These are phyloP conservation scores for Fraxinus anomala DNA, from an alignment of 257 asterid species.

Conservation along the genomic window DNA sequence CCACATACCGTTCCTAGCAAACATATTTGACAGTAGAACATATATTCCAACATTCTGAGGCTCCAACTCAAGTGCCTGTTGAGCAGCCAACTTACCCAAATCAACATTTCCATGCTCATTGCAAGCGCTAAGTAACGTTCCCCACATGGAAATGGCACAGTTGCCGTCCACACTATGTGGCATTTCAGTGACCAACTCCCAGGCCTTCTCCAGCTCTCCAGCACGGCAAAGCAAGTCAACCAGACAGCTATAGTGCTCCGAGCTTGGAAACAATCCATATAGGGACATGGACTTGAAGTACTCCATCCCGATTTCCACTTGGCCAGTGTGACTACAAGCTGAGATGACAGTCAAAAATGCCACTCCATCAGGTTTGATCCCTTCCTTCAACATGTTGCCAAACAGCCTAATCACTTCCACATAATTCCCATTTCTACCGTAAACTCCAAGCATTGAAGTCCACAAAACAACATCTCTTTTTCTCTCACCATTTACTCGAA, in stretches of 20 bases:
- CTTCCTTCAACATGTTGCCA: constrained; percentile 56
- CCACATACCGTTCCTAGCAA: constrained; percentile 78
- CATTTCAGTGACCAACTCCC: constrained; percentile 48
- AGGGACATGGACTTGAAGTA: constrained; percentile 66
- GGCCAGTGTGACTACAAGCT: constrained; percentile 86
- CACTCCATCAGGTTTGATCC: constrained; percentile 75
- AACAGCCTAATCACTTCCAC: constrained; percentile 56
- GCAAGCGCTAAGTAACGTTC: constrained; percentile 77
- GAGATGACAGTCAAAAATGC: constrained; percentile 75
- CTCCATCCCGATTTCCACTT: constrained; percentile 69
- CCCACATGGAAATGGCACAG: constrained; percentile 67
- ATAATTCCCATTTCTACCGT: constrained; percentile 64
- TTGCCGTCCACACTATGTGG: constrained; percentile 40
- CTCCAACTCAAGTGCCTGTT: constrained; percentile 70
- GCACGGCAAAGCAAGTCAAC: constrained; percentile 81
- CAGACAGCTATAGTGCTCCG: constrained; percentile 83
- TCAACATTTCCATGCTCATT: constrained; percentile 66
- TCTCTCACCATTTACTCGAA: constrained; percentile 30
- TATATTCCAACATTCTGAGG: constrained; percentile 69
- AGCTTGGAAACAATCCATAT: constrained; percentile 50
- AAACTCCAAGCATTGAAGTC: constrained; percentile 81
- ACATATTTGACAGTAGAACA: constrained; percentile 69
- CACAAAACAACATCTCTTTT: constrained; percentile 67
- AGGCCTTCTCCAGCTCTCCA: constrained; percentile 77
- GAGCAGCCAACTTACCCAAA: constrained; percentile 73